Base-by-base conservation (phyloP, 352 stramenopile genomes). In the Phytophthora cryptogea region DNA sequence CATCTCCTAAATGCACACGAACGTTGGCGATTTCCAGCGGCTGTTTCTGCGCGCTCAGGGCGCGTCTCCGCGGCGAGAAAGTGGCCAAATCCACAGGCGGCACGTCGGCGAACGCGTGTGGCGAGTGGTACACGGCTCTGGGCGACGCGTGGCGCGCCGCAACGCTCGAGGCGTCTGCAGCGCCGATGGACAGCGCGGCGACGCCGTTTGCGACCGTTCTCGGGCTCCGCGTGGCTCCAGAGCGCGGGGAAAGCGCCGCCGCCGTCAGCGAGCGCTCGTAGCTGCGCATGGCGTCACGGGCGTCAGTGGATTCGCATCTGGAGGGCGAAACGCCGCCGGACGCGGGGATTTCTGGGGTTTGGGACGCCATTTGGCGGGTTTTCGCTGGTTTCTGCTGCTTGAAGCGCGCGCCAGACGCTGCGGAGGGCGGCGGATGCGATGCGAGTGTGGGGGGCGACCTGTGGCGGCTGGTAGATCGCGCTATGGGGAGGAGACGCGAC, bases 51-150 rank as follows among this genome's bases (percentile, higher is more conserved):
- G 48, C 59, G 33, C 63, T 69, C 16, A 66, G 60, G 27, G 72
- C 76, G 3, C 78, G 80, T 30, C 80, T 59, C 56, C 78, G 76
- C 5, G 83, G 83, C 13, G 83, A 92, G 28, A 90, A 89, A 40
- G 51, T 74, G n/a, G 66, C 43, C 17, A 90, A 65, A 14, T 66
- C 56, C 32, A 66, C 53, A 2, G 76, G 69, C 17, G 66, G 59
- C 26, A 65, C 55, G 47, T 78, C 70, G 0, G 65, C 68, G 31
- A 89, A 88, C 1, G 74, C 74, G 26, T 68, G 61, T 3, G 81
- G 71, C 28, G 80, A 89, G 65, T 93, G 79, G 16, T 85, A 66
- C 13, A 93, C 78, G 3, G 80, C 81, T 33, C 80, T 60, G 8
- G 81, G 81, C 0, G 81, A 91, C 59, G 65, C 26, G 17, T 69